A percentile compares a stretch with the other conserved stretches of the same genome.
phyloP scores from a whole-genome alignment of 2,329 filamentous ascomycete species.

The Lasiodiplodia sp. region DNA sequence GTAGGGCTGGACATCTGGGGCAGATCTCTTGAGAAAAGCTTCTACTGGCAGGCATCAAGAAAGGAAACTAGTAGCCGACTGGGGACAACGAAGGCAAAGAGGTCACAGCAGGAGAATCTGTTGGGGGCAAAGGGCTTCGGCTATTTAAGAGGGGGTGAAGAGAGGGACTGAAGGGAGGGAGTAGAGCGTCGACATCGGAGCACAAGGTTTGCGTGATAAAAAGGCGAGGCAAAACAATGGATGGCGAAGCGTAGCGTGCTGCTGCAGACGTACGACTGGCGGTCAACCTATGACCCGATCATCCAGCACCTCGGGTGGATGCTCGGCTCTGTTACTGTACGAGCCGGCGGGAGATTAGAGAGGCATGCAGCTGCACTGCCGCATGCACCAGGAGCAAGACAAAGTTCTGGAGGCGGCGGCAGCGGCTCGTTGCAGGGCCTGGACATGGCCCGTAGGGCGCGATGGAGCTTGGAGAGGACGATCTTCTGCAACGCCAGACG shows the following conservation, averaged over 20 bases:
- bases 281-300: slow-evolving; percentile 3
- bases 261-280: slow-evolving; percentile 8
- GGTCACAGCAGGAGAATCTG: neutral
- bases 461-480: neutral
- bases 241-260: neutral
- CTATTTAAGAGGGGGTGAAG: neutral
- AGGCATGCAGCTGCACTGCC: neutral
- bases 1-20: slow-evolving; percentile 3
- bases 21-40: neutral
- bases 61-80: neutral
- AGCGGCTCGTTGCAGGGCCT: neutral
- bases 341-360: neutral
- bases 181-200: neutral
- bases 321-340: neutral
- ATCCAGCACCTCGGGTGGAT: slow-evolving; percentile 1
- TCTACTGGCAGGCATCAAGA: neutral
- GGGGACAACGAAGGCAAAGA: neutral
- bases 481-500: neutral
- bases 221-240: neutral
- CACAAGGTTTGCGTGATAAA: slow-evolving; percentile 12
- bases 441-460: neutral
- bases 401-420: neutral
- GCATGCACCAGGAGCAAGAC: slow-evolving; percentile 2
- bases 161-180: neutral
- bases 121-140: neutral